Conservation (phyloP, 2,329 filamentous ascomycete species). For the Venturia oleaginea region DNA sequence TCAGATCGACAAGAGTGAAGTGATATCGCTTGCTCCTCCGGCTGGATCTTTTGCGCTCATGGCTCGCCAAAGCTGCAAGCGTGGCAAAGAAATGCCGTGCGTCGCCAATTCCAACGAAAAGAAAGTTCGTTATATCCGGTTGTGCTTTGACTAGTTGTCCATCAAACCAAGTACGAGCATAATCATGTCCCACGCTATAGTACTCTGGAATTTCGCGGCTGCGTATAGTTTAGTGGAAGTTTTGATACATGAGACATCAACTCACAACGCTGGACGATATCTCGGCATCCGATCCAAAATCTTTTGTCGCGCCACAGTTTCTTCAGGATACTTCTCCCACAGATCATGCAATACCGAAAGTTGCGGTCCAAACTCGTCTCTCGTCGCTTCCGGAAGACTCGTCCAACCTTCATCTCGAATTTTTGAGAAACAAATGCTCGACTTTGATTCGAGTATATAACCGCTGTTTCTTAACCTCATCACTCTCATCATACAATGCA, state of each 20-base stretch:
- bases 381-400: not conserved
- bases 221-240: not conserved
- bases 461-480: not conserved
- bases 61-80: not conserved
- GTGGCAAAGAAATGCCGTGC: not conserved
- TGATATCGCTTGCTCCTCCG: not conserved
- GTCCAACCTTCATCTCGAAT: not conserved
- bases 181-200: not conserved
- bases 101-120: not conserved
- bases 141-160: not conserved
- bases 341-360: not conserved
- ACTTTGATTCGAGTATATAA: not conserved
- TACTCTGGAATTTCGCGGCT: not conserved
- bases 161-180: not conserved
- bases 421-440: not conserved
- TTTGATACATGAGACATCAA: not conserved
- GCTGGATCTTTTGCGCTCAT: not conserved
- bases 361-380: not conserved
- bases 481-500: not conserved
- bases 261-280: not conserved
- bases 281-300: not conserved
- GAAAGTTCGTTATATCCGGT: not conserved
- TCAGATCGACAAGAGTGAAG: not conserved
- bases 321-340: not conserved
- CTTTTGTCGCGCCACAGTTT: not conserved